Evolutionary conservation across 768 basidiomycete species (phyloP), one percentile per base, ranked within the genome.

Genomic region (Pulveroboletus ravenelii): DNA sequence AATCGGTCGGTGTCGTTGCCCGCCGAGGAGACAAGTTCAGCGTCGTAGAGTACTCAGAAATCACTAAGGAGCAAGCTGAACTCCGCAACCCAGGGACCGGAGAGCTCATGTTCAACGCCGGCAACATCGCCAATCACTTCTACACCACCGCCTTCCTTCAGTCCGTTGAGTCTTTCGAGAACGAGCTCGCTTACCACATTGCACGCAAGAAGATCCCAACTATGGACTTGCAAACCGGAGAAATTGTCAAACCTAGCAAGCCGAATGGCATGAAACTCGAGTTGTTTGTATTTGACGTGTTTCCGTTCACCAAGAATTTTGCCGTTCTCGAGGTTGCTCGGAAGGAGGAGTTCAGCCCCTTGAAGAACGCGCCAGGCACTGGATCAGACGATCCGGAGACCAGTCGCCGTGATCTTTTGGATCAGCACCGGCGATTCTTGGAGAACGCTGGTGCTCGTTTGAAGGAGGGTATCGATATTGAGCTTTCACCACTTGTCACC

Each of bases 221-320:
- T 59, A 74, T 93, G 55, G 84, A 91, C 63, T 60, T 91, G 51
- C 62, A 77, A 48, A 78, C 79, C 13, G 93, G 90, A 17, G 74
- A 82, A 53, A 23, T 62, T 5, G 69, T 94, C 64, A 94, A 93
- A 64, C 94, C 96, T 2, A 68, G 71, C 54, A 84, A 85, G 63
- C 89, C 93, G n/a, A 98, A 99, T 67, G 96, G 96, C 53, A 95
- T 98, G 91, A 99, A 99, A 73, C 82, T 99, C 54, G 96, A 99
- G 70, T 75, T 94, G 74, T 99, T 99, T 72, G 89, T 99, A 30
- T 99, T 99, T 63, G 96, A 99, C 70, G 96, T 99, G 40, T 97
- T 99, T 77, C 94, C 94, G 1, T 91, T 81, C 71, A 92, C 93
- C 25, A 68, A 83, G 62, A 74, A 70, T 45, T 92, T 94, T 57